Evolutionary conservation across 1,139 yeast genomes (phyloP).

Genomic region (Lodderomyces beijingensis): DNA sequence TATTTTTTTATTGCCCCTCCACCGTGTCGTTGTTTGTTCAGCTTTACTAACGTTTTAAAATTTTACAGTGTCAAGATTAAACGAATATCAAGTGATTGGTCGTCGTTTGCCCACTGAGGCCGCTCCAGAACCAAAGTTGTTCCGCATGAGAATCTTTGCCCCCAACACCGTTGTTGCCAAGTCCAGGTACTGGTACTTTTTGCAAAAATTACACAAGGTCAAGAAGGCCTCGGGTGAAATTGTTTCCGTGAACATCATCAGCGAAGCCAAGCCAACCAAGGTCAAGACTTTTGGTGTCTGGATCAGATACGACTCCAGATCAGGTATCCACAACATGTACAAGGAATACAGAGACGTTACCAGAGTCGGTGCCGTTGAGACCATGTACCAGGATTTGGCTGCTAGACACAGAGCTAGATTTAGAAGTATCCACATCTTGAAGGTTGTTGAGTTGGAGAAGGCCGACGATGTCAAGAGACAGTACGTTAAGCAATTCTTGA

Average conservation of each 20-base stretch:
- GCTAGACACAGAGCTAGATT: conserved; percentile 99
- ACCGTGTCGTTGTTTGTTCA: no score
- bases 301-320: conserved; percentile 99
- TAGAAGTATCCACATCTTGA: conserved; percentile 97
- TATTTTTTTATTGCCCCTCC: neutral
- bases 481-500: conserved; percentile 95
- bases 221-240: conserved; percentile 99
- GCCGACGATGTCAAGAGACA: conserved; percentile 98
- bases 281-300: conserved; percentile 99
- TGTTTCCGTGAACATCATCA: conserved; percentile 85
- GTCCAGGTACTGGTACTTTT: conserved; percentile 99
- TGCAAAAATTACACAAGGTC: conserved; percentile 98
- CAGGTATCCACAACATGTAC: conserved; percentile 99
- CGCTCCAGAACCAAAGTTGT: conserved; percentile 99
- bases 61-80: conserved; percentile 72
- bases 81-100: conserved; percentile 99
- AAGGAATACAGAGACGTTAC: conserved; percentile 99
- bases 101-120: conserved; percentile 99
- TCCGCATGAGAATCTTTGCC: conserved; percentile 99
- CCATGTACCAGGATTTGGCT: conserved; percentile 99
- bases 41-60: conserved; percentile 8
- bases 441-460: conserved; percentile 98
- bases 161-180: conserved; percentile 98
- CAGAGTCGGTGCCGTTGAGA: conserved; percentile 98
- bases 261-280: conserved; percentile 97